These are phyloP conservation scores for Tulasnella sp. DNA, from an alignment of 768 basidiomycete species.

Conservation along the genomic window DNA sequence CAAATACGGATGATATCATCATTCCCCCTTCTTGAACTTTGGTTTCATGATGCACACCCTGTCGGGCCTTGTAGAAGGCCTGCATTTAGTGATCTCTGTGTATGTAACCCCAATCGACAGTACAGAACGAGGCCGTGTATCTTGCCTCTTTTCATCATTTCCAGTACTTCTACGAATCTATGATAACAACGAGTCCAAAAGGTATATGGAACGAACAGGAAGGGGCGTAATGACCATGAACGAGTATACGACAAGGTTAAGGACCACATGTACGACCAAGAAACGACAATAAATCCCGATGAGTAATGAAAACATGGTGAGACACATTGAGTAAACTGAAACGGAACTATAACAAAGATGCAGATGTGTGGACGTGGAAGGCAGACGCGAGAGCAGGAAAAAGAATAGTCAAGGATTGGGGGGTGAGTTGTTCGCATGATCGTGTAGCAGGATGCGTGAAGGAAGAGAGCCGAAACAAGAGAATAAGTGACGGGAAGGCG, in stretches of 20 bases:
- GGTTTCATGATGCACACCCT: not conserved
- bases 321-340: not conserved
- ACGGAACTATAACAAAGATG: slow-evolving; percentile 5
- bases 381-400: not conserved
- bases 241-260: not conserved
- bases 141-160: slow-evolving; percentile 4
- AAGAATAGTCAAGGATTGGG: not conserved
- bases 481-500: not conserved
- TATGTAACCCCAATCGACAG: not conserved
- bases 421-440: slow-evolving; percentile 9
- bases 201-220: not conserved
- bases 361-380: not conserved
- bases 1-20: slow-evolving; percentile 2
- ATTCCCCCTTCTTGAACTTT: not conserved
- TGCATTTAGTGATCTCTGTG: not conserved
- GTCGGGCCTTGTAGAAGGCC: not conserved
- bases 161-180: slow-evolving; percentile 11
- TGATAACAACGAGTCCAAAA: slow-evolving; percentile 2
- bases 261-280: slow-evolving; percentile 1
- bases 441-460: slow-evolving; percentile 11
- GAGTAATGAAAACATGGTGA: not conserved
- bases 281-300: not conserved
- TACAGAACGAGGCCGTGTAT: slow-evolving; percentile 10
- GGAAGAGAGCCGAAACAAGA: not conserved
- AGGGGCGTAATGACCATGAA: not conserved